These are phyloP conservation scores for Tolypocladium tropicale DNA, from an alignment of 2,329 filamentous ascomycete species.

Conservation along the genomic window DNA sequence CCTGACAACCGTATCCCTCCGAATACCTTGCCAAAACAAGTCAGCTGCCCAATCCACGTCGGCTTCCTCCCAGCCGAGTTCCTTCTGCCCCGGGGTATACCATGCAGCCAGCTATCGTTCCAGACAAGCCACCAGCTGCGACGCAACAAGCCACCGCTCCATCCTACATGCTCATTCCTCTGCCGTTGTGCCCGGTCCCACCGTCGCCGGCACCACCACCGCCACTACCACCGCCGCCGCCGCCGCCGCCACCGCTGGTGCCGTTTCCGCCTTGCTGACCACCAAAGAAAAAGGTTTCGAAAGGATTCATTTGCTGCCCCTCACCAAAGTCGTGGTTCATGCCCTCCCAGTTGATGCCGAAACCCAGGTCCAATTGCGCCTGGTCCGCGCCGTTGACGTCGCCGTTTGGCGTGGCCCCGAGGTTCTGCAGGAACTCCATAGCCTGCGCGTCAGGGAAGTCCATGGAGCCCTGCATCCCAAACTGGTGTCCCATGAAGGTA, in stretches of 20 bases:
- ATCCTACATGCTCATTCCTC: background rate
- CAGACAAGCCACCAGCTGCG: background rate
- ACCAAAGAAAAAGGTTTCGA: slow-evolving; percentile 66
- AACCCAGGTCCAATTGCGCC: slow-evolving; percentile 51
- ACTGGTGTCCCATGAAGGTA: slow-evolving; percentile 22
- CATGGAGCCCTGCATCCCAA: slow-evolving; percentile 20
- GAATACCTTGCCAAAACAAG: background rate
- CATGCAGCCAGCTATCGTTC: background rate
- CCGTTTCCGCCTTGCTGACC: slow-evolving; percentile 29
- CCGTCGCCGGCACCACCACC: background rate
- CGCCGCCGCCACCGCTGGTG: slow-evolving; percentile 13
- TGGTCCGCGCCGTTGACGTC: slow-evolving; percentile 27
- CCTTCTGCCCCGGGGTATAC: background rate
- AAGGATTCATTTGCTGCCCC: slow-evolving; percentile 54
- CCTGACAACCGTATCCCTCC: background rate
- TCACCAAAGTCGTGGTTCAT: slow-evolving; percentile 54
- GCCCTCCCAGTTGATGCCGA: slow-evolving; percentile 54
- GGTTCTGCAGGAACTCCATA: slow-evolving; percentile 43
- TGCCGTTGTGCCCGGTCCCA: background rate
- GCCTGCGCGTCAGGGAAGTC: slow-evolving; percentile 38
- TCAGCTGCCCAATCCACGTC: background rate
- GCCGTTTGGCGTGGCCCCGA: slow-evolving; percentile 24
- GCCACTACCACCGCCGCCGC: background rate
- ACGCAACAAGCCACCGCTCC: background rate
- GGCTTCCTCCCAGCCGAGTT: background rate